These are phyloP conservation scores for Hemisphaericaspora xylanilytica DNA, from an alignment of 1,139 yeast species.

Conservation along the genomic window DNA sequence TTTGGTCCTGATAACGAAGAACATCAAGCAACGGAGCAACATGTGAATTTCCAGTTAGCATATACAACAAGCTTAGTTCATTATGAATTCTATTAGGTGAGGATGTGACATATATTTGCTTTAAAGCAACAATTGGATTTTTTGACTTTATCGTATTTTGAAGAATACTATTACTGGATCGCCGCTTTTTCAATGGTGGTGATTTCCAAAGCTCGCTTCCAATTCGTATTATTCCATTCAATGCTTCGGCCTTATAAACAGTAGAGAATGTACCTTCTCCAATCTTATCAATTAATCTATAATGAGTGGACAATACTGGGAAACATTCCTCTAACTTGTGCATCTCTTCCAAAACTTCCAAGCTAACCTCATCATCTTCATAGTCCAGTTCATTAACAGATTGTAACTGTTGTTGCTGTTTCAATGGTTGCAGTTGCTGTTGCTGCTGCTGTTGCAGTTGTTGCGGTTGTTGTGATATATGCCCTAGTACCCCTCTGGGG, in stretches of 20 bases:
- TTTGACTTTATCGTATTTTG: slow-evolving; percentile 21
- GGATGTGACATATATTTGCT: slow-evolving; percentile 91
- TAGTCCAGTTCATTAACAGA: slow-evolving; percentile 12
- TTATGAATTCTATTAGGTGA: slow-evolving; percentile 88
- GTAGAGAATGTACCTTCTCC: slow-evolving; percentile 96
- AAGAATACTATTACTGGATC: slow-evolving; percentile 8
- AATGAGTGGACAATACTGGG: slow-evolving; percentile 57
- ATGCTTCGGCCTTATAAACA: slow-evolving; percentile 84
- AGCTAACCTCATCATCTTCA: slow-evolving; percentile 46
- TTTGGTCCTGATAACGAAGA: slow-evolving; percentile 83
- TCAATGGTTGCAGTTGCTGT: background rate
- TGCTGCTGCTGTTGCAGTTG: background rate
- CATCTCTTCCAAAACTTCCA: slow-evolving; percentile 67
- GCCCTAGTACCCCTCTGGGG: background rate
- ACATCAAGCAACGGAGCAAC: slow-evolving; percentile 92
- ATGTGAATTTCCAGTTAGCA: slow-evolving; percentile 63
- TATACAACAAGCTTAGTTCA: slow-evolving; percentile 75
- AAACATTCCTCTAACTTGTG: slow-evolving; percentile 60
- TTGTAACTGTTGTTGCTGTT: background rate
- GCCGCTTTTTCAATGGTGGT: slow-evolving; percentile 38
- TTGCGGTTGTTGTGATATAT: background rate
- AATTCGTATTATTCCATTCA: slow-evolving; percentile 40
- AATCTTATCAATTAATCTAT: slow-evolving; percentile 73
- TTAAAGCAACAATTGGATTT: slow-evolving; percentile 77
- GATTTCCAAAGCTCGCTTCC: slow-evolving; percentile 47